Percentiles rank a stretch among this genome's conserved stretches.
These are phyloP conservation scores for Neurospora crassa DNA, from an alignment of 2,329 filamentous ascomycete genomes.

Conservation along the genomic window DNA sequence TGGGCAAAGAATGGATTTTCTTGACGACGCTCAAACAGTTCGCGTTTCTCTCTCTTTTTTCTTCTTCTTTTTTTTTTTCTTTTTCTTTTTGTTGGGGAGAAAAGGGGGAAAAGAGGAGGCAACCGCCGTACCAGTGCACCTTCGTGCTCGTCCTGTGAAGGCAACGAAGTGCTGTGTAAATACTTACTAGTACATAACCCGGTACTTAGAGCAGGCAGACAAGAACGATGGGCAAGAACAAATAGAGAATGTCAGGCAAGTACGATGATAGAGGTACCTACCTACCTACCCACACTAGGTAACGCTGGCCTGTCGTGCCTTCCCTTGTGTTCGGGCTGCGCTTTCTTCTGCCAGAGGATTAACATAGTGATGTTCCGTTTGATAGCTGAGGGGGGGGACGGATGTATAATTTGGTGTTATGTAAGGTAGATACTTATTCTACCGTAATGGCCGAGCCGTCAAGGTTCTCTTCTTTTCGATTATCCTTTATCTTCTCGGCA, in stretches of 20 bases:
- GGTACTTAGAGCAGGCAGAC: background rate
- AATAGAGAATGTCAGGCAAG: background rate
- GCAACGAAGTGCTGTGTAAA: background rate
- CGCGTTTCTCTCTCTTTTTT: too few relatives aligned
- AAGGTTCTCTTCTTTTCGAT: background rate
- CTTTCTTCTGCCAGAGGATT: background rate
- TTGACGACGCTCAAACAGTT: too few relatives aligned
- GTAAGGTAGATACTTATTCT: background rate
- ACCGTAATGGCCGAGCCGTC: background rate
- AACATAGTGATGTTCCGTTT: background rate
- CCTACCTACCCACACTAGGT: background rate
- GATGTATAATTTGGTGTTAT: background rate
- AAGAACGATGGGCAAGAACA: background rate
- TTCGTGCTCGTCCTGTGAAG: background rate
- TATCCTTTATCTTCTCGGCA: background rate
- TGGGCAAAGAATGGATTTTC: too few relatives aligned
- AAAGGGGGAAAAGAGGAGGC: too few relatives aligned
- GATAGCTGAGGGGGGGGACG: background rate
- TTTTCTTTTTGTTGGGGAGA: too few relatives aligned
- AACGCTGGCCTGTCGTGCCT: background rate
- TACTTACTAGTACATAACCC: background rate
- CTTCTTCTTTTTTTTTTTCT: too few relatives aligned
- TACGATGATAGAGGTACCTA: background rate
- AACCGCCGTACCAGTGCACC: too few relatives aligned
- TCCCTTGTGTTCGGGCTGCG: background rate